Evolutionary conservation across 2,329 filamentous ascomycete species (phyloP).

Genomic region (Fusarium nygamai): DNA sequence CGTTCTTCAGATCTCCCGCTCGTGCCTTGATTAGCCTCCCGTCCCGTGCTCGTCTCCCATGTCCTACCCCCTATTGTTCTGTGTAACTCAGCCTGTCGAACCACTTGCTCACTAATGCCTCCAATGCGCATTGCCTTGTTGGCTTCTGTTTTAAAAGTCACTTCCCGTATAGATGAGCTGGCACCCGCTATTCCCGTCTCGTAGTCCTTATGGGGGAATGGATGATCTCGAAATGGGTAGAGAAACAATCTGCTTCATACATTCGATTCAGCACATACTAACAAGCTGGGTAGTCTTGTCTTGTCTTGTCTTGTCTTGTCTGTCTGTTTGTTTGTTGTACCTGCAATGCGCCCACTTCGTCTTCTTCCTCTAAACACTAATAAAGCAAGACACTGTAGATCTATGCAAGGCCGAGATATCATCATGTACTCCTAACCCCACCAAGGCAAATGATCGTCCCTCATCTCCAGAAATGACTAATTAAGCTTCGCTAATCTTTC

Average conservation of each 20-base stretch:
- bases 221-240: too few relatives aligned
- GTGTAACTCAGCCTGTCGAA: conserved; percentile 10
- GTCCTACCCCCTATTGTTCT: conserved; percentile 6
- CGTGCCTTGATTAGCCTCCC: conserved; percentile 25
- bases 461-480: conserved; percentile 2
- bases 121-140: neutral
- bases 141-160: conserved; percentile 4
- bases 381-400: neutral
- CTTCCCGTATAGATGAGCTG: conserved; percentile 13
- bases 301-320: neutral
- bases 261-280: neutral
- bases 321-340: neutral
- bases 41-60: conserved; percentile 21
- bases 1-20: conserved; percentile 41
- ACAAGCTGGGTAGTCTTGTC: neutral
- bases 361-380: neutral
- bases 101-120: neutral
- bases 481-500: conserved; percentile 24
- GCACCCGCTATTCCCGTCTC: conserved; percentile 8
- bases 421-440: neutral
- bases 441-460: conserved; percentile 9
- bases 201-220: neutral
- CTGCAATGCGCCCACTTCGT: neutral
- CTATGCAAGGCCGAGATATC: conserved; percentile 3
- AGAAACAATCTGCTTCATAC: neutral